phyloP scores from a whole-genome alignment of 2,329 filamentous ascomycete species.

The Ophiostoma piceae region DNA sequence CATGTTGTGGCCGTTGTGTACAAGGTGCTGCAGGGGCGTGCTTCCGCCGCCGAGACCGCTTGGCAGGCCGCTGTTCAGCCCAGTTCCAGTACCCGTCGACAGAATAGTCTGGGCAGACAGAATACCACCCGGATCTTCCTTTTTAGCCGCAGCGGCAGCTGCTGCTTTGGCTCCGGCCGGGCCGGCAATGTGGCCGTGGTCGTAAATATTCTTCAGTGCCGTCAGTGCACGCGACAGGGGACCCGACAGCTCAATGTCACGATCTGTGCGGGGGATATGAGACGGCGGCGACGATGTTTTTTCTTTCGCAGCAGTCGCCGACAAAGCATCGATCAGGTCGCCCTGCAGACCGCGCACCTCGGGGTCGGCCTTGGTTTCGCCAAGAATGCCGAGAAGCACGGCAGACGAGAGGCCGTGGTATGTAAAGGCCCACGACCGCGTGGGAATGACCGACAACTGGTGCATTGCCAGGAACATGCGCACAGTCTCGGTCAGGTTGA shows the following conservation, averaged over 20 bases:
- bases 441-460: constrained; percentile 61
- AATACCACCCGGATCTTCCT: constrained; percentile 40
- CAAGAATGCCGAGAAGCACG: constrained; percentile 57
- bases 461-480: constrained; percentile 66
- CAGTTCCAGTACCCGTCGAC: background rate
- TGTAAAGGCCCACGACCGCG: constrained; percentile 62
- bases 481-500: constrained; percentile 59
- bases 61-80: background rate
- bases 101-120: constrained; percentile 1
- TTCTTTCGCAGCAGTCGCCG: constrained; percentile 60
- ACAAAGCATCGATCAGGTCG: constrained; percentile 58
- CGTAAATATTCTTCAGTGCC: constrained; percentile 61
- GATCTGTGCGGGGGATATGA: constrained; percentile 51
- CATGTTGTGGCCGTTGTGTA: background rate
- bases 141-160: constrained; percentile 33
- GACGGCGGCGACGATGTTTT: constrained; percentile 46
- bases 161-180: constrained; percentile 27
- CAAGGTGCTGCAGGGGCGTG: background rate
- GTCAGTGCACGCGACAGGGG: constrained; percentile 56
- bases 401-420: constrained; percentile 63
- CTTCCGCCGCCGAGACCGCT: constrained; percentile 1
- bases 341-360: constrained; percentile 60
- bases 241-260: constrained; percentile 57
- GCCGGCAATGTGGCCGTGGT: constrained; percentile 55
- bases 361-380: constrained; percentile 58